These are phyloP conservation scores for Petunia secreta DNA, from an alignment of 257 asterid species.

Conservation along the genomic window DNA sequence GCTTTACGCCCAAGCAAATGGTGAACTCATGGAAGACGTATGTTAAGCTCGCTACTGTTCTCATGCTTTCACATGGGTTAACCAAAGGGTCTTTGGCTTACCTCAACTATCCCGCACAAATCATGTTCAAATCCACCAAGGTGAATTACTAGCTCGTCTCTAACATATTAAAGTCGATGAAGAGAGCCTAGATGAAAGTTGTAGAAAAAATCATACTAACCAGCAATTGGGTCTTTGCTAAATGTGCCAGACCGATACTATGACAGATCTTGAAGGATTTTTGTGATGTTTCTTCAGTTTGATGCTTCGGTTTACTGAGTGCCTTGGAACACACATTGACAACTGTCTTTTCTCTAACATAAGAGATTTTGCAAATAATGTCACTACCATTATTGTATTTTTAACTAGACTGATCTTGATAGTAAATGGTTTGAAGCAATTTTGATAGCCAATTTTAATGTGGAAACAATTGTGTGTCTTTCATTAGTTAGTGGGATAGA, in stretches of 20 bases:
- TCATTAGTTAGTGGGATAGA: neutral
- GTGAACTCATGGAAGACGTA: constrained; percentile 95
- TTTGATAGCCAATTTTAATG: neutral
- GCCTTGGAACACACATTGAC: neutral
- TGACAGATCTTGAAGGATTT: neutral
- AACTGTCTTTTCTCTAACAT: neutral
- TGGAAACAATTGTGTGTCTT: neutral
- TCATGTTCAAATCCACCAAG: constrained; percentile 99
- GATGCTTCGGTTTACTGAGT: constrained; percentile 7
- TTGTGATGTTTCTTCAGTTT: neutral
- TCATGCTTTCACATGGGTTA: constrained; percentile 93
- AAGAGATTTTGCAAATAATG: neutral
- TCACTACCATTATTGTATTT: neutral
- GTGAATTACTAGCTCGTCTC: constrained; percentile 36
- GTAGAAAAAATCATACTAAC: neutral
- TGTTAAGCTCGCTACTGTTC: constrained; percentile 83
- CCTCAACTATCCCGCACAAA: constrained; percentile 92
- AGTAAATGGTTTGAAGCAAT: neutral
- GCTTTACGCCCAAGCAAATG: constrained; percentile 88
- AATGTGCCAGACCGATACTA: neutral
- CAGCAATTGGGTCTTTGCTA: neutral
- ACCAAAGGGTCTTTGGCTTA: constrained; percentile 90
- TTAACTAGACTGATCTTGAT: neutral
- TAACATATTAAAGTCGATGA: neutral
- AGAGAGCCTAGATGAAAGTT: neutral